These are phyloP conservation scores for Brassica napus DNA, from an alignment of 345 rosid genomes.

Conservation along the genomic window Da-Ae NC_063444.1:50534001-50534500, in stretches of 20 bases:
- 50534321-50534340: conserved; percentile 39
- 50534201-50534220: neutral
- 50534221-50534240: conserved; percentile 8
- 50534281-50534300: conserved; percentile 14
- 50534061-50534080: conserved; percentile 70
- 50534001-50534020: conserved; percentile 71
- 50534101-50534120: conserved; percentile 93
- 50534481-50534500: neutral
- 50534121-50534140: conserved; percentile 61
- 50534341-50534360: conserved; percentile 43
- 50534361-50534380: conserved; percentile 13
- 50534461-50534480: neutral
- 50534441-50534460: conserved; percentile 36
- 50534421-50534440: conserved; percentile 22
- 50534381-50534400: conserved; percentile 9
- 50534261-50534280: neutral
- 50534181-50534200: conserved; percentile 23
- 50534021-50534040: conserved; percentile 71
- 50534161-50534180: neutral
- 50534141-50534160: neutral
- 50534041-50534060: conserved; percentile 81
- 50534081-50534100: conserved; percentile 72
- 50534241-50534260: neutral
- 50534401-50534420: conserved; percentile 18
- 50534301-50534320: conserved; percentile 40